Base-by-base conservation (phyloP, 805 yeast species). In the Monosporozyma servazzii region DNA sequence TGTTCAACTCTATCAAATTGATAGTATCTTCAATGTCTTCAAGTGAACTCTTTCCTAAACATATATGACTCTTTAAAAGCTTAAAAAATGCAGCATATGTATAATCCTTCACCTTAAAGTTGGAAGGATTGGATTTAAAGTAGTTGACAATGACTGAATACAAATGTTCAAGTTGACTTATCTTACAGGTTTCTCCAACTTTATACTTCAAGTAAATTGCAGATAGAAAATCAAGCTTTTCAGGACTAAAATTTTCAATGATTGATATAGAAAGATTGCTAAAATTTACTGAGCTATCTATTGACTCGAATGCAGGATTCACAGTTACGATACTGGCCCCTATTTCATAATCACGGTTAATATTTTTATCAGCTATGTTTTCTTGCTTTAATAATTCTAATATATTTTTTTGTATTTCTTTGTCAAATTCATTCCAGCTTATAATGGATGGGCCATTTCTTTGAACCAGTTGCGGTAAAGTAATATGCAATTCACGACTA, bases 71-170 rank as follows among this genome's bases (percentile, higher is more conserved):
- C 2, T 13, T 11, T 7, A 37, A 9, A 18, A 37, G 10, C 23
- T 20, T 37, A 31, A 71, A 63, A 45, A 54, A 67, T 1, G 53
- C 52, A 2, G 65, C 64, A 45, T 62, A 63, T 5, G 61, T 45
- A 1, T 49, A 48, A 53, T 71, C 75, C 48, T 62, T 68, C 1
- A 57, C 20, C 45, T 64, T 70, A 49, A 67, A 69, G 18, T 21
- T 37, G 39, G 23, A 30, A 18, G 29, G 51, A 48, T 17, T 25
- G 3, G 44, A 3, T 17, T 25, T 36, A 13, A 54, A 45, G 10
- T 47, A 33, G 5, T 13, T 43, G 30, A 52, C 46, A 18, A 63
- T 49, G 5, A 29, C 25, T 15, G 36, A 42, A 37, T 58, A 60
- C 30, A 43, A 29, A 5, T 33, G 20, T 10, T 15, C 4, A 13